Evolutionary conservation across 108 stramenopile species (phyloP), one percentile per base, ranked within the genome.

Genomic region (Licmophora abbreviata): DNA sequence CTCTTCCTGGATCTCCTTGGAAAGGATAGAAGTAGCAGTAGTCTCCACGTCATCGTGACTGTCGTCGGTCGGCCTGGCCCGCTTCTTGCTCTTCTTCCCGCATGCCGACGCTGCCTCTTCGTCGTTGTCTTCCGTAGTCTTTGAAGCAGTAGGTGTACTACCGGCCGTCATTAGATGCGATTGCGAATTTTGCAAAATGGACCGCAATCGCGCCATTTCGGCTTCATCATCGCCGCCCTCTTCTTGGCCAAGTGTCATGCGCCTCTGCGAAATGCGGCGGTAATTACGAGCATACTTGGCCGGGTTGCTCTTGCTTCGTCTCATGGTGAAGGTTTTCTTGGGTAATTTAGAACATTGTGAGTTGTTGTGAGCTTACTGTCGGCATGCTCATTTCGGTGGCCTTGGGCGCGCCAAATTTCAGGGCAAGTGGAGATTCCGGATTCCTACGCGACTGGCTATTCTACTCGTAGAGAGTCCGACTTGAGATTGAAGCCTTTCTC

Each of bases 191-290:
- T 51, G 55, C 34, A 87, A 31, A n/a, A 82, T 54, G 0, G 69
- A 27, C 30, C 66, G 67, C 25, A 90, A 55, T 9, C 73, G 63
- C 32, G 77, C 53, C 28, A 75, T 77, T 54, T 85, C 83, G 29
- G 72, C 38, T 11, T 77, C 69, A 29, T 91, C 84, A 15, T 69
- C 60, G 29, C 58, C 21, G 27, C 58, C 61, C 29, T 74, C 85
- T 36, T 71, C 62, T 35, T 73, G 76, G n/a, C n/a, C n/a, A n/a
- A n/a, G n/a, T 6, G 90, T 85, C 82, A 86, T 86, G 33, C 70
- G 83, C 40, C 90, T 77, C 58, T 92, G 83, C 9, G 90, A 92
- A 23, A 92, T 83, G 37, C 73, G 81, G n/a, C 85, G 75, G 54
- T 92, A 92, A 47, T 86, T 83, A 24, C 79, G 69, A 15, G 81